phyloP scores from a whole-genome alignment of 169 alveolate genomes.

The Babesia bovis region DNA sequence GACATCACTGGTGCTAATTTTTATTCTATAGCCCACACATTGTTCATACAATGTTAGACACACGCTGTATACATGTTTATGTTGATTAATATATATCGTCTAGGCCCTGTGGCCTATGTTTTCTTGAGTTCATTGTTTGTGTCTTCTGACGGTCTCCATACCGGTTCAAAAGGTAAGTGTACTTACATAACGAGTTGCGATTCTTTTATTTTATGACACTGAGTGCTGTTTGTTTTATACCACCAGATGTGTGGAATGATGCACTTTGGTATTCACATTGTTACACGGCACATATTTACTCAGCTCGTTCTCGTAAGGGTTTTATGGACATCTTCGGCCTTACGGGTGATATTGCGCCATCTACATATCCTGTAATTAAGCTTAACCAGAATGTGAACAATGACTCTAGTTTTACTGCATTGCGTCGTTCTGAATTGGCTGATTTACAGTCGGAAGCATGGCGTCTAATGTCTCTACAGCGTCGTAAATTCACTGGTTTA shows the following conservation, averaged over 20 bases:
- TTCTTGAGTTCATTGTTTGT: too few relatives aligned
- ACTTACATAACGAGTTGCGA: too few relatives aligned
- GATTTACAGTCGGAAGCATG: constrained; percentile 33
- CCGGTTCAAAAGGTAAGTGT: too few relatives aligned
- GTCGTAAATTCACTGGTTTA: constrained; percentile 25
- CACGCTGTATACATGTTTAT: not conserved
- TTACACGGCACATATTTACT: not conserved
- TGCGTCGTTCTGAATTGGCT: constrained; percentile 20
- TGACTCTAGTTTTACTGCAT: constrained; percentile 42
- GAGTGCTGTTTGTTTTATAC: too few relatives aligned
- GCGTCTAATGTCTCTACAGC: constrained; percentile 44
- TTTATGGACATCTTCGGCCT: constrained; percentile 23
- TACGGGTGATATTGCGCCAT: constrained; percentile 56
- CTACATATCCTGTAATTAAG: constrained; percentile 61
- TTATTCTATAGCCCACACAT: not conserved
- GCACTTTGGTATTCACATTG: not conserved
- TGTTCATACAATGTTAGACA: not conserved
- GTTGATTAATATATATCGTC: too few relatives aligned
- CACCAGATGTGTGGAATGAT: too few relatives aligned
- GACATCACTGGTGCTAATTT: constrained; percentile 21
- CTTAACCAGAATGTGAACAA: constrained; percentile 58
- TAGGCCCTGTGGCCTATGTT: too few relatives aligned
- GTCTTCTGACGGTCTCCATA: too few relatives aligned
- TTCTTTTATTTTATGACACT: too few relatives aligned
- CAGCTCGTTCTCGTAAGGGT: constrained; percentile 11